phyloP scores from a whole-genome alignment of 2,329 filamentous ascomycete species.

The Didymella sp. region DNA sequence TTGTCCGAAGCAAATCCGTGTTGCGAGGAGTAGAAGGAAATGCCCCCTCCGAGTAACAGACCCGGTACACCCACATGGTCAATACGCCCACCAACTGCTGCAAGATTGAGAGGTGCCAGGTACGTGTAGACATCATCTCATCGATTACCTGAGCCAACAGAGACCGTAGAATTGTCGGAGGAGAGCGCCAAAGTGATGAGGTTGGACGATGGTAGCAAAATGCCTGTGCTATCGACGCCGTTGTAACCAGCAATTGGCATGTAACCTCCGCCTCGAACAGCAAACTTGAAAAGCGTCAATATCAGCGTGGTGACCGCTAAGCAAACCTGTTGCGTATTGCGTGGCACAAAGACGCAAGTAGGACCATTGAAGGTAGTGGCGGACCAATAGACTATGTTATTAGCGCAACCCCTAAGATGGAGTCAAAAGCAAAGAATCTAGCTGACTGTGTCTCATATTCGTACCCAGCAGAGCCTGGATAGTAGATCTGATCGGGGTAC shows the following conservation, averaged over 20 bases:
- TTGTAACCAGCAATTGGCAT: constrained; percentile 33
- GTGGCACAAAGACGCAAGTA: constrained; percentile 32
- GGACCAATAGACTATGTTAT: constrained; percentile 21
- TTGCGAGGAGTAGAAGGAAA: constrained; percentile 31
- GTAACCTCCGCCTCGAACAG: constrained; percentile 33
- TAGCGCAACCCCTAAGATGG: background rate
- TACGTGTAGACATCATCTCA: constrained; percentile 42
- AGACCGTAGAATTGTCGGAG: constrained; percentile 30
- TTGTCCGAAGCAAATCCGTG: constrained; percentile 31
- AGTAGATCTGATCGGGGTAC: constrained; percentile 14
- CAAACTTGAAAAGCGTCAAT: constrained; percentile 24
- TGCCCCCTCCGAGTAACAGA: constrained; percentile 36
- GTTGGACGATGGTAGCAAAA: constrained; percentile 28
- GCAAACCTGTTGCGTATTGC: constrained; percentile 27
- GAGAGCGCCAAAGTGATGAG: constrained; percentile 32
- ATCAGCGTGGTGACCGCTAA: constrained; percentile 25
- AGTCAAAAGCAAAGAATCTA: background rate
- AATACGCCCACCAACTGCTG: constrained; percentile 39
- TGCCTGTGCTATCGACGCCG: constrained; percentile 25
- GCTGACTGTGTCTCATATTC: constrained; percentile 13
- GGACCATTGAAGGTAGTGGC: constrained; percentile 21
- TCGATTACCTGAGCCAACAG: constrained; percentile 38
- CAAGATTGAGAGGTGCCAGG: constrained; percentile 29
- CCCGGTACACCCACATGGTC: constrained; percentile 43
- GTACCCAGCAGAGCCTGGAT: constrained; percentile 12